Evolutionary conservation across 2,329 filamentous ascomycete species (phyloP), one percentile per base, ranked within the genome.

Genomic region (Xylaria hypoxylon): DNA sequence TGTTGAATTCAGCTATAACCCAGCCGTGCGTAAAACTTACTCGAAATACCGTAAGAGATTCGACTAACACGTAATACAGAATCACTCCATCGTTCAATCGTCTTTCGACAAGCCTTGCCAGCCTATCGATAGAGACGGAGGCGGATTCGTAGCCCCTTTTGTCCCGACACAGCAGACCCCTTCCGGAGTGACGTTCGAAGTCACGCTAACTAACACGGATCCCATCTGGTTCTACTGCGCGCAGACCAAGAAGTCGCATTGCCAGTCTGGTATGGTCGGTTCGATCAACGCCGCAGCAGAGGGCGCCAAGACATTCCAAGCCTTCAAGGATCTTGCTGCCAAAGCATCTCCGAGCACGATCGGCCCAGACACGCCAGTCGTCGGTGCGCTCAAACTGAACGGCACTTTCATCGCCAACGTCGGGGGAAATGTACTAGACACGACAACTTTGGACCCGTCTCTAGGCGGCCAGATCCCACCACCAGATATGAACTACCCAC

Each of bases 211-310:
- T 2, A 75, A 79, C 62, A 69, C 70, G 11, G 76, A 77, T 42
- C 78, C 79, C 1, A 70, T 79, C 47, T 80, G 77, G 77, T 80
- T 80, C 68, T 80, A 80, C 72, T 79, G 79, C 66, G 79, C 74
- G 22, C 78, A 80, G 64, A 74, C 75, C 0, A 70, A 62, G 5
- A 74, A 74, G 28, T 74, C 72, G 2, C 78, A 79, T 63, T 80
- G 78, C 68, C 78, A 80, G 52, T 69, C 72, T 2, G 83, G 83
- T 42, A 85, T 85, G 83, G 79, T 81, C 19, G 80, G 82, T 60
- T 79, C 80, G 45, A 80, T 85, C 68, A 86, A 86, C 70, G 78
- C 79, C n/a, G 70, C 75, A 0, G 35, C 65, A 0, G 64, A 70
- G 1, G 79, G 79, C 13, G 64, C 62, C 55, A 80, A 80, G 69